Evolutionary conservation across 1,284 basidiomycete genomes (phyloP), one percentile per base, ranked within the genome.

Genomic region (Singerocomus inundabilis): DNA sequence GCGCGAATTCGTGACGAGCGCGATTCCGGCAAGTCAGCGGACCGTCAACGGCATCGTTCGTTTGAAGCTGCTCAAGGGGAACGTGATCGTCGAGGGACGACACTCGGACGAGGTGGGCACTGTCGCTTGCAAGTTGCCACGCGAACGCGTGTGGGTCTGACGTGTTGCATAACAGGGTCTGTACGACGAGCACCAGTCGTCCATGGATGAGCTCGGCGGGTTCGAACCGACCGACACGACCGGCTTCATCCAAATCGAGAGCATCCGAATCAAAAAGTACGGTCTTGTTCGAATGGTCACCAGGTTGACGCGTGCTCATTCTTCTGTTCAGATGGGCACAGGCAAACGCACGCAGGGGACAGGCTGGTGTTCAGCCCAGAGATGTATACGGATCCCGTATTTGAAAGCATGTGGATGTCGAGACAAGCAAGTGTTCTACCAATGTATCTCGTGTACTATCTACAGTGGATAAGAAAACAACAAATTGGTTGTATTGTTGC

Each of bases 171-270:
- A 24, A 26, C 45, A 91, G 88, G 89, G 91, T 64, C 78, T 98
- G 29, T 99, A 99, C 71, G 96, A 99, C 66, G 94, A 93, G 66
- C 88, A 88, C 52, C 84, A 98, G 73, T 93, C 93, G n/a, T 97
- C 93, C 52, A 99, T 99, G 96, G 96, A 99, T 72, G 95, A 98
- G 75, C 85, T 98, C 53, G 95, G 95, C 58, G 96, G 96, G 40
- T 98, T 98, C 72, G 91, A 95, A 72, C 91, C 93, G 18, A 91
- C 90, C 46, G 88, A 95, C 67, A 91, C 93, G 46, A 82, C 87
- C 49, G 93, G 93, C 10, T 97, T 98, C 79, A 96, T 97, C 72
- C 85, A 88, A 66, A 96, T 98, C 57, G 91, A 95, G 71, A 91
- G 90, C 30, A 96, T 98, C 72, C 84, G 94, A 44, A 92, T 98